Evolutionary conservation across 257 asterid species (phyloP).

Genomic region (Solanum arcanum): DNA sequence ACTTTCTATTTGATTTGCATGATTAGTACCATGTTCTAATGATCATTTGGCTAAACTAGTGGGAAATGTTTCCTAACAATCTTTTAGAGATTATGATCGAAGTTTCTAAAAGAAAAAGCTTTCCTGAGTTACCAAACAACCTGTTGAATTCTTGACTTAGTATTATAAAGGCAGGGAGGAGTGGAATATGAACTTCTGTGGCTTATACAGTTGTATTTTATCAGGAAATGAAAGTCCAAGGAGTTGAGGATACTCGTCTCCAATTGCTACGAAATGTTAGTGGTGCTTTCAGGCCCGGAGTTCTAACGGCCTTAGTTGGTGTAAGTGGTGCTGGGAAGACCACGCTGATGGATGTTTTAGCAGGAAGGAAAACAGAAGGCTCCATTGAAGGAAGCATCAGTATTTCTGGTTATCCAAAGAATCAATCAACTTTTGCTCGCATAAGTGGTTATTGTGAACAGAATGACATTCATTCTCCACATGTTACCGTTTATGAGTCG

Average conservation of each 20-base stretch:
- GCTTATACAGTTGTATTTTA: background rate
- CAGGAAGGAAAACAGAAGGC: conserved; percentile 86
- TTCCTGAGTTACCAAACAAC: background rate
- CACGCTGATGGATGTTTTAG: conserved; percentile 81
- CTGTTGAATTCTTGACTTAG: background rate
- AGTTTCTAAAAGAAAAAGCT: background rate
- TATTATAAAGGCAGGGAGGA: background rate
- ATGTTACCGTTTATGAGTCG: conserved; percentile 75
- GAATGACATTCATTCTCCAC: conserved; percentile 82
- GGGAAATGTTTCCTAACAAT: background rate
- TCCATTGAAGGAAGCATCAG: conserved; percentile 60
- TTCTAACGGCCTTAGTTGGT: conserved; percentile 77
- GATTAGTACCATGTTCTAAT: background rate
- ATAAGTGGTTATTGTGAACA: conserved; percentile 87
- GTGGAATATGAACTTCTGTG: background rate
- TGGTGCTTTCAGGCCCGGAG: conserved; percentile 86
- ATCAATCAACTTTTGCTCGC: conserved; percentile 79
- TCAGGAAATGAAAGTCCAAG: conserved; percentile 72
- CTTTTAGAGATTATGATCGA: background rate
- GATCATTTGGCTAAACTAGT: background rate
- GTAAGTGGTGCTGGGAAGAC: conserved; percentile 94
- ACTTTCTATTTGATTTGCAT: background rate
- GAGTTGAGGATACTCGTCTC: conserved; percentile 61
- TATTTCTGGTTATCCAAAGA: conserved; percentile 75
- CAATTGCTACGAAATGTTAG: conserved; percentile 63